Evolutionary conservation across 108 stramenopile species (phyloP).

Genomic region (Skeletonema tropicum): DNA sequence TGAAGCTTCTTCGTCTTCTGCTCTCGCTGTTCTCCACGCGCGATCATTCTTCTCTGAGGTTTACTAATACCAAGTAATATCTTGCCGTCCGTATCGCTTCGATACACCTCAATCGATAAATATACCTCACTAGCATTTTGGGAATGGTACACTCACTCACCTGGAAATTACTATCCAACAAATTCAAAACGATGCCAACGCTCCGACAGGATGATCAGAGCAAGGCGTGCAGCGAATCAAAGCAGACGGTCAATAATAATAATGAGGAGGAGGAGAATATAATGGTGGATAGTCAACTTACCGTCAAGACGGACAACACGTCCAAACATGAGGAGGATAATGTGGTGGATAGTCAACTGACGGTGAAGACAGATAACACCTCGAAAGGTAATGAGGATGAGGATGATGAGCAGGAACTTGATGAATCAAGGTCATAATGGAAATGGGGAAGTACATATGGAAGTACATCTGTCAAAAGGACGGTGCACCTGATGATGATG

Average conservation of each 20-base stretch:
- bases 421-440: neutral
- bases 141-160: neutral
- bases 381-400: neutral
- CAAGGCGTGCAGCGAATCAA: neutral
- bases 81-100: no score
- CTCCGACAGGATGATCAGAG: neutral
- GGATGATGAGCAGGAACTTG: neutral
- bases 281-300: neutral
- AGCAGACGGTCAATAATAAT: neutral
- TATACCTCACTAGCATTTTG: neutral
- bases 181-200: neutral
- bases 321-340: neutral
- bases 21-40: no score
- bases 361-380: neutral
- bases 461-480: conserved; percentile 1
- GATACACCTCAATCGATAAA: no score
- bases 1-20: no score
- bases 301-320: conserved; percentile 1
- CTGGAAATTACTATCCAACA: neutral
- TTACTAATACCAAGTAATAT: no score
- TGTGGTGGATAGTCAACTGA: neutral
- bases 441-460: neutral
- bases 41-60: no score
- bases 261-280: neutral
- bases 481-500: neutral